Percentiles rank a stretch among this genome's conserved stretches.
Evolutionary conservation across 225 moss, liverwort and hornwort species (phyloP).

Genomic region (Marchantia paleacea): DNA sequence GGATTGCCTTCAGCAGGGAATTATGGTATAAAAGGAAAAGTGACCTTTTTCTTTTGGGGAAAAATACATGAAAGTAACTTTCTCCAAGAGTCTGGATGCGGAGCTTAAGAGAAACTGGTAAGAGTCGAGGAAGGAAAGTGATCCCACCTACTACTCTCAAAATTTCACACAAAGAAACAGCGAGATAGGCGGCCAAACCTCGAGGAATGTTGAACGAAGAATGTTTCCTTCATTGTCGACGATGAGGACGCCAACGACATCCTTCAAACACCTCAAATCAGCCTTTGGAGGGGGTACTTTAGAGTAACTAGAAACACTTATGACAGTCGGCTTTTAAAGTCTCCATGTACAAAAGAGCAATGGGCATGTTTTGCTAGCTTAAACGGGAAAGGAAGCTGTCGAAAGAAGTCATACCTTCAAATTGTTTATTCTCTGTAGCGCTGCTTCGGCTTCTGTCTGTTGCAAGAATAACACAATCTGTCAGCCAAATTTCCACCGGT

Average conservation of each 20-base stretch:
- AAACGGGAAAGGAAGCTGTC: background rate
- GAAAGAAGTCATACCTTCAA: conserved; percentile 47
- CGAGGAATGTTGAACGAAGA: conserved; percentile 67
- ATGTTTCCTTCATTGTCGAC: conserved; percentile 67
- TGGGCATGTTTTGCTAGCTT: background rate
- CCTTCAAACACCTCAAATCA: conserved; percentile 35
- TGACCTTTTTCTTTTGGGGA: too few species aligned
- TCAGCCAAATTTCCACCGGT: too few species aligned
- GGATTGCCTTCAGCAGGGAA: too few species aligned
- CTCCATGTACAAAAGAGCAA: too few species aligned
- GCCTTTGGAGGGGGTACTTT: background rate
- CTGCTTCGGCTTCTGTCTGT: conserved; percentile 63
- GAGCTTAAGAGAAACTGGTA: too few species aligned
- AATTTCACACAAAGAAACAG: background rate
- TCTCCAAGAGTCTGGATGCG: too few species aligned
- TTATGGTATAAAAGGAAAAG: too few species aligned
- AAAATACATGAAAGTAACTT: too few species aligned
- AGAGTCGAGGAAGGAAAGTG: too few species aligned
- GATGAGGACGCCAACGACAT: conserved; percentile 65
- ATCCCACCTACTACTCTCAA: too few species aligned
- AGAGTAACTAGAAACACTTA: too few species aligned
- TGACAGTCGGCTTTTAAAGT: too few species aligned
- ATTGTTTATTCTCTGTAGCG: conserved; percentile 55
- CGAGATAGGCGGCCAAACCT: conserved; percentile 27
- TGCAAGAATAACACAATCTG: background rate